These are phyloP conservation scores for Mycena vitilis DNA, from an alignment of 768 basidiomycete species.

Conservation along the genomic window DNA sequence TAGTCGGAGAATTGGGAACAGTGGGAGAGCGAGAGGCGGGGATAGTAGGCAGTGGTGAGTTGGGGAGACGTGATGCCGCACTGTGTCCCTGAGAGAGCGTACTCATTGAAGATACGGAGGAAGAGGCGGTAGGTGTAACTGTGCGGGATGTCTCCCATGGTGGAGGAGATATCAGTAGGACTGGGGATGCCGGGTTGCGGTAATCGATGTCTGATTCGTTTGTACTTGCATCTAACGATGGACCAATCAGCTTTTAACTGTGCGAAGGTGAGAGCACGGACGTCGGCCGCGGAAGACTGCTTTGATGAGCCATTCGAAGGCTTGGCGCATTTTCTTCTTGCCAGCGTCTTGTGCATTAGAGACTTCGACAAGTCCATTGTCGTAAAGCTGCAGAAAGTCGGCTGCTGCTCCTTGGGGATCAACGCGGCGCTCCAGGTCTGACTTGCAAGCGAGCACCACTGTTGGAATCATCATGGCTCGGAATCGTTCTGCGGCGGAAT, in stretches of 20 bases:
- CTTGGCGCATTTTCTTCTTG: constrained; percentile 77
- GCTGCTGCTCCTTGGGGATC: constrained; percentile 63
- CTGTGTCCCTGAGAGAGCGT: constrained; percentile 43
- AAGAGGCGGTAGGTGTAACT: constrained; percentile 64
- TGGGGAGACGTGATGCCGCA: constrained; percentile 41
- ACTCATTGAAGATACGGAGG: constrained; percentile 49
- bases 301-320: constrained; percentile 80
- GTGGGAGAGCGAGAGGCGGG: constrained; percentile 50
- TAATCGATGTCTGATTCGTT: constrained; percentile 54
- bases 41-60: constrained; percentile 46
- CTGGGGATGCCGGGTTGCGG: constrained; percentile 81
- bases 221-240: constrained; percentile 44
- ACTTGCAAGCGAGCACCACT: constrained; percentile 90
- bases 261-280: constrained; percentile 41
- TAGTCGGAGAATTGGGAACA: constrained; percentile 60
- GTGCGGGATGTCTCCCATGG: constrained; percentile 69
- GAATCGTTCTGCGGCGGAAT: constrained; percentile 62
- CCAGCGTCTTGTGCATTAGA: constrained; percentile 66
- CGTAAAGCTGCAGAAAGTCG: constrained; percentile 66
- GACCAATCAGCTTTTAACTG: constrained; percentile 10
- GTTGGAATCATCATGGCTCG: constrained; percentile 67
- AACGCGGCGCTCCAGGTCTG: constrained; percentile 72
- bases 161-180: constrained; percentile 59
- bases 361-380: constrained; percentile 85
- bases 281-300: constrained; percentile 67